Evolutionary conservation across 2,329 filamentous ascomycete species (phyloP).

Genomic region (Aspergillus sojae): DNA sequence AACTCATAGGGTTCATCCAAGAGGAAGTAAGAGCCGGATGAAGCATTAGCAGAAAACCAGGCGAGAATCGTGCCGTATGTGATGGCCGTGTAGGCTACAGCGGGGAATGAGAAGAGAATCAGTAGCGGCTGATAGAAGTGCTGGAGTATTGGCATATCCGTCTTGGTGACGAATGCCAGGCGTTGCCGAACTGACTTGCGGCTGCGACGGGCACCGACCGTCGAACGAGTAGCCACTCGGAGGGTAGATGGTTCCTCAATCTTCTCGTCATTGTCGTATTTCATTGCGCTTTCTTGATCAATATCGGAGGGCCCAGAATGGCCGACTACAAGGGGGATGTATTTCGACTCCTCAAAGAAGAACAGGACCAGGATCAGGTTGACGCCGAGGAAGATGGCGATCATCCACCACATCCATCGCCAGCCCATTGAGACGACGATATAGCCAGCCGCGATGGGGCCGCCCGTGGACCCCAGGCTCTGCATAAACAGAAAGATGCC

Average conservation of each 20-base stretch:
- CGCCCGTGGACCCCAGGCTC: conserved; percentile 38
- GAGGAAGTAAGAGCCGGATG: conserved; percentile 40
- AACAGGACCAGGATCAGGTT: conserved; percentile 47
- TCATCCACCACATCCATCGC: conserved; percentile 56
- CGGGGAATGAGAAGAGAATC: conserved; percentile 51
- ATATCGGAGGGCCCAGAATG: neutral
- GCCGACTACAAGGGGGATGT: conserved; percentile 9
- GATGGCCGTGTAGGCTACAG: conserved; percentile 43
- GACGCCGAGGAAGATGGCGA: conserved; percentile 42
- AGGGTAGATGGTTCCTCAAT: neutral
- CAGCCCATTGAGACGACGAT: conserved; percentile 48
- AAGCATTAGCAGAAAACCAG: conserved; percentile 42
- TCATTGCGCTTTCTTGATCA: neutral
- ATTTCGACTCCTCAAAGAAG: conserved; percentile 47
- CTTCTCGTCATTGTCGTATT: neutral
- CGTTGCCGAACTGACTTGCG: conserved; percentile 43
- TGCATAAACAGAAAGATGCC: conserved; percentile 46
- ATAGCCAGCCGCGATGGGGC: conserved; percentile 35
- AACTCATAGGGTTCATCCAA: conserved; percentile 45
- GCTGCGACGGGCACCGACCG: neutral
- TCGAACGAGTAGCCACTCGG: neutral
- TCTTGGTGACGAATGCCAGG: conserved; percentile 37
- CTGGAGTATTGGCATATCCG: conserved; percentile 20
- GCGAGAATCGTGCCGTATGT: conserved; percentile 43
- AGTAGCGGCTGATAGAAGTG: conserved; percentile 35